Evolutionary conservation across 2,329 filamentous ascomycete species (phyloP), one percentile per base, ranked within the genome.

Genomic region (Cordyceps cateniannulata): DNA sequence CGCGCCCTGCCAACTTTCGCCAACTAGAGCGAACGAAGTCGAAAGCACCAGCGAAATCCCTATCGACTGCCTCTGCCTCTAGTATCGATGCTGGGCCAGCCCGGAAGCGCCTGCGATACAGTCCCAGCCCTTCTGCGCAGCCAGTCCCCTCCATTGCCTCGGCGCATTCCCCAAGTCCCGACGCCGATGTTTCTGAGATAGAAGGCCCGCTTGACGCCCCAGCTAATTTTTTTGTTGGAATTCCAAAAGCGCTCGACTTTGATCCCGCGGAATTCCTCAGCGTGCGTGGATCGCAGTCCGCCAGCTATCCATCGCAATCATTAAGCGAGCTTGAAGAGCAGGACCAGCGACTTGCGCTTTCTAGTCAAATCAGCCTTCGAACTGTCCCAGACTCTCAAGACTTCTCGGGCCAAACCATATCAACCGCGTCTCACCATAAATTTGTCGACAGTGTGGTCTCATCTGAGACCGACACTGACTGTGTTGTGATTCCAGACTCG

Each of bases 311-410:
- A 2, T 70, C 71, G 3, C 72, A 73, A 45, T 64, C 70, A 16
- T 24, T 77, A 9, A 70, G 71, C 5, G 70, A 73, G 49, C 71
- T 72, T 24, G 75, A 76, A 51, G 69, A 71, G 42, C 66, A 71
- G 52, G 74, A 75, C 63, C 67, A 68, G 24, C 68, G 69, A 47
- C 60, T 72, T 48, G 60, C 66, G 12, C 56, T 77, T 60, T 63
- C 69, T 20, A 67, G 69, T 5, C 65, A 69, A 27, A 61, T 71
- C 42, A 77, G 72, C 60, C 69, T 72, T 58, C 64, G 65, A 27
- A 78, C 75, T 3, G 75, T 80, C 25, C 76, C 76, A 0, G 77
- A 80, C 62, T 80, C 78, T 0, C 76, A 79, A 62, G 76, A 75
- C 38, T 64, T 63, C 10, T 70, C 70, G n/a, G 66, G 64, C 12